phyloP scores from a whole-genome alignment of 495 filamentous ascomycete species.

The Amniculicola lignicola region DNA sequence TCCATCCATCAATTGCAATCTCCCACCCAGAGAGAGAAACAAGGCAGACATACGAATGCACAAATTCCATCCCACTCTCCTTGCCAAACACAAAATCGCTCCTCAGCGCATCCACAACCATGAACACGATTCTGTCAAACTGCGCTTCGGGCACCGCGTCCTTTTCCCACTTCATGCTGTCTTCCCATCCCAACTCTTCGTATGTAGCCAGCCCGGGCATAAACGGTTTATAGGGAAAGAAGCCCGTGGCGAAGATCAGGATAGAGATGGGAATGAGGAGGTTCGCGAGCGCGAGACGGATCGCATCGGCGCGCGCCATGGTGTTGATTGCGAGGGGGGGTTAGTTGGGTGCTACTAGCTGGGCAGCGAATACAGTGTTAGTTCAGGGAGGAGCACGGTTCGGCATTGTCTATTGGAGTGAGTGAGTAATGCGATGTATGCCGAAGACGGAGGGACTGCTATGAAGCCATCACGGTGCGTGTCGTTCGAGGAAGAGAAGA shows the following conservation, averaged over 20 bases:
- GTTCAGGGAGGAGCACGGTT: too few species aligned
- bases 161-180: slow-evolving; percentile 27
- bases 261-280: slow-evolving; percentile 73
- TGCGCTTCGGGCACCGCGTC: slow-evolving; percentile 58
- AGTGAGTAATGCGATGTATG: too few species aligned
- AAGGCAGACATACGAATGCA: slow-evolving; percentile 64
- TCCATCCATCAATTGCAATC: too few species aligned
- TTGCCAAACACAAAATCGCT: slow-evolving; percentile 93
- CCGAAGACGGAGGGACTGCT: too few species aligned
- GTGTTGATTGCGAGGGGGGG: too few species aligned
- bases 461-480: too few species aligned
- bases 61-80: slow-evolving; percentile 79
- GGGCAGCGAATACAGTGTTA: too few species aligned
- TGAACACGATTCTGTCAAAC: slow-evolving; percentile 91
- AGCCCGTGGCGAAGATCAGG: slow-evolving; percentile 80
- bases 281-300: slow-evolving; percentile 55
- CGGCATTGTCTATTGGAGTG: too few species aligned
- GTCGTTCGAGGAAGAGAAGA: neutral
- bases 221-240: slow-evolving; percentile 96
- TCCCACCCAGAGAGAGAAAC: too few species aligned
- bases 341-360: too few species aligned
- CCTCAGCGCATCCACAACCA: slow-evolving; percentile 89
- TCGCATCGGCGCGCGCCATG: slow-evolving; percentile 12
- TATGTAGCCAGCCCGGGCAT: slow-evolving; percentile 75
- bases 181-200: slow-evolving; percentile 19